Percentiles rank a stretch among this genome's conserved stretches.
phyloP scores from a whole-genome alignment of 1,284 basidiomycete genomes.

The Grifola frondosa region DNA sequence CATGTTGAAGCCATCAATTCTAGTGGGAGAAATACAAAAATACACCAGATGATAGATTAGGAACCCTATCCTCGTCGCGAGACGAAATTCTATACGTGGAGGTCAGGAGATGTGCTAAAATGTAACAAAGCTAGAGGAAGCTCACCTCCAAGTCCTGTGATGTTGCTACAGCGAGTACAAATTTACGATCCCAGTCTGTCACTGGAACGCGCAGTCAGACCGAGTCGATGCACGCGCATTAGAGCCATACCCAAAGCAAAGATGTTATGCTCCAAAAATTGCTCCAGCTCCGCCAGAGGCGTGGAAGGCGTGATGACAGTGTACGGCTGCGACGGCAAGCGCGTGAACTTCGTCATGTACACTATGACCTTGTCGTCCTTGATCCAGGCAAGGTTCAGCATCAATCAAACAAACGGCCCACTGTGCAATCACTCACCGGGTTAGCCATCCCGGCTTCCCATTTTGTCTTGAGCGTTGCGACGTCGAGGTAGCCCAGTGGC shows the following conservation, averaged over 20 bases:
- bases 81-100: slow-evolving; percentile 47
- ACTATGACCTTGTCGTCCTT: slow-evolving; percentile 66
- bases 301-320: slow-evolving; percentile 80
- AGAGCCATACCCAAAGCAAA: slow-evolving; percentile 79
- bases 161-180: slow-evolving; percentile 84
- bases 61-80: slow-evolving; percentile 45
- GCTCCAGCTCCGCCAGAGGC: slow-evolving; percentile 72
- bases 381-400: too few relatives aligned
- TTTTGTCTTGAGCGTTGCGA: slow-evolving; percentile 68
- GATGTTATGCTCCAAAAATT: slow-evolving; percentile 67
- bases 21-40: slow-evolving; percentile 3
- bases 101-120: neutral
- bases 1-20: slow-evolving; percentile 9
- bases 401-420: slow-evolving; percentile 4
- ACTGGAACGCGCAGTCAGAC: too few relatives aligned
- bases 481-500: slow-evolving; percentile 82
- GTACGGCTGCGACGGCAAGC: slow-evolving; percentile 66
- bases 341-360: slow-evolving; percentile 78
- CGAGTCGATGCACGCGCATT: neutral
- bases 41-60: slow-evolving; percentile 8
- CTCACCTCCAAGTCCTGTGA: slow-evolving; percentile 71
- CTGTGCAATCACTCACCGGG: slow-evolving; percentile 49
- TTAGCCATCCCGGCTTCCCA: slow-evolving; percentile 75
- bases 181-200: slow-evolving; percentile 80
- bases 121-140: neutral